Conservation (phyloP, 2,329 filamentous ascomycete genomes). For the Neofusicoccum umdonicola region DNA sequence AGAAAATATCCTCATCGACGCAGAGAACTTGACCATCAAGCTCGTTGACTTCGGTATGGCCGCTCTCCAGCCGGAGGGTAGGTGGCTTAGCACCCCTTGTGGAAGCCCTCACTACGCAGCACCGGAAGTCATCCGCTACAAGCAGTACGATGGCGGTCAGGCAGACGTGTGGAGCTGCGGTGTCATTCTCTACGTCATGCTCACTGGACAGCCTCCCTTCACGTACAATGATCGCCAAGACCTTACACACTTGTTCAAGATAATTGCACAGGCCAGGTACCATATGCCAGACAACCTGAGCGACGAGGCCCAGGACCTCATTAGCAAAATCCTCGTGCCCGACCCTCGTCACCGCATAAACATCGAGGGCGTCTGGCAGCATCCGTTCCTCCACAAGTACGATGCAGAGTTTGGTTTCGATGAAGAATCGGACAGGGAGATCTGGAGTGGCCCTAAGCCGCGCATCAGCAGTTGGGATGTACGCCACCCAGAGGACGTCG, state of each 20-base stretch:
- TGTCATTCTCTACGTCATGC: slow-evolving; percentile 76
- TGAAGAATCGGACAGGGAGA: slow-evolving; percentile 50
- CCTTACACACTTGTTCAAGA: slow-evolving; percentile 61
- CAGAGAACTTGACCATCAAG: slow-evolving; percentile 71
- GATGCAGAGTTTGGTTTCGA: slow-evolving; percentile 67
- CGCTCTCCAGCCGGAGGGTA: slow-evolving; percentile 76
- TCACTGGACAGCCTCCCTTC: slow-evolving; percentile 83
- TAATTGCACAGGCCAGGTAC: slow-evolving; percentile 51
- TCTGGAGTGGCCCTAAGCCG: slow-evolving; percentile 54
- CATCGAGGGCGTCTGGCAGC: slow-evolving; percentile 79
- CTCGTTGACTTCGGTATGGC: slow-evolving; percentile 99
- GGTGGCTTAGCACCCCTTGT: slow-evolving; percentile 83
- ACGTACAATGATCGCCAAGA: slow-evolving; percentile 51
- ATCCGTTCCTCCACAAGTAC: slow-evolving; percentile 83
- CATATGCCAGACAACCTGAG: slow-evolving; percentile 53
- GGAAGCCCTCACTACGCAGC: slow-evolving; percentile 97
- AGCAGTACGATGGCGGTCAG: slow-evolving; percentile 76
- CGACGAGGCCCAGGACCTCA: slow-evolving; percentile 70
- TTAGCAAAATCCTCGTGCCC: slow-evolving; percentile 73
- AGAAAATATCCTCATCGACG: slow-evolving; percentile 89
- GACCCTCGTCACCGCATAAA: slow-evolving; percentile 77
- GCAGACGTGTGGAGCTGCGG: slow-evolving; percentile 91
- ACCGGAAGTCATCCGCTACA: slow-evolving; percentile 79
- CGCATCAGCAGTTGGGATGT: slow-evolving; percentile 62
- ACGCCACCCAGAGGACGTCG: slow-evolving; percentile 65